Conservation (phyloP, 2,329 filamentous ascomycete genomes). For the Hypoxylon sp. region DNA sequence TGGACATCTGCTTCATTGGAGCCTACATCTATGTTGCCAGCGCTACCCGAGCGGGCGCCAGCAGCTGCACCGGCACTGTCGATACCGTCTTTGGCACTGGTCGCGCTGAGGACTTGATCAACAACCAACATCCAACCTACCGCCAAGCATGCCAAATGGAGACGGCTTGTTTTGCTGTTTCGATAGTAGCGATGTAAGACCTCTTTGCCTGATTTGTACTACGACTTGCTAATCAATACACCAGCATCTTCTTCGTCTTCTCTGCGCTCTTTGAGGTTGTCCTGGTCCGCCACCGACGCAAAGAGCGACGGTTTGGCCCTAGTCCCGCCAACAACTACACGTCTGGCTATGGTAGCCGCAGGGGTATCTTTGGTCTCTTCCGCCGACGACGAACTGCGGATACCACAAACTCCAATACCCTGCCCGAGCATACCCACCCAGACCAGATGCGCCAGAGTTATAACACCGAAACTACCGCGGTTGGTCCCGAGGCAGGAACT, state of each 20-base stretch:
- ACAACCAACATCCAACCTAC: slow-evolving; percentile 62
- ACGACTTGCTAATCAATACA: slow-evolving; percentile 8
- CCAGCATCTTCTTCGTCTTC: slow-evolving; percentile 78
- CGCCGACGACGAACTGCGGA: slow-evolving; percentile 43
- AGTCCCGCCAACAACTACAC: slow-evolving; percentile 58
- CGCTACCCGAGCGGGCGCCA: slow-evolving; percentile 76
- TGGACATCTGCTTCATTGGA: slow-evolving; percentile 82
- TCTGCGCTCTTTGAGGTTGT: slow-evolving; percentile 77
- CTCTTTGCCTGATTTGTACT: not conserved
- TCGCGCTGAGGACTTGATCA: slow-evolving; percentile 61
- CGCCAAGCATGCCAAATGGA: slow-evolving; percentile 77
- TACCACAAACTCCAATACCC: slow-evolving; percentile 48
- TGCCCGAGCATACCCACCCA: slow-evolving; percentile 54
- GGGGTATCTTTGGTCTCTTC: slow-evolving; percentile 52
- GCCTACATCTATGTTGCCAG: slow-evolving; percentile 86
- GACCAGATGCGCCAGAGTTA: slow-evolving; percentile 54
- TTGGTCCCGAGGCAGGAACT: slow-evolving; percentile 43
- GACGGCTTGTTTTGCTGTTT: slow-evolving; percentile 80
- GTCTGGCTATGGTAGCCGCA: slow-evolving; percentile 51
- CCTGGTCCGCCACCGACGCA: slow-evolving; percentile 76
- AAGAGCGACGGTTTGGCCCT: slow-evolving; percentile 57
- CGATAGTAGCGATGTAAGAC: slow-evolving; percentile 79
- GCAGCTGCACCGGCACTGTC: slow-evolving; percentile 71
- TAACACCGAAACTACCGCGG: slow-evolving; percentile 53
- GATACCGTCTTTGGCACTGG: slow-evolving; percentile 78